Evolutionary conservation across 169 alveolate genomes (phyloP), one percentile per base, ranked within the genome.

Genomic region (Eimeria brunetti): DNA sequence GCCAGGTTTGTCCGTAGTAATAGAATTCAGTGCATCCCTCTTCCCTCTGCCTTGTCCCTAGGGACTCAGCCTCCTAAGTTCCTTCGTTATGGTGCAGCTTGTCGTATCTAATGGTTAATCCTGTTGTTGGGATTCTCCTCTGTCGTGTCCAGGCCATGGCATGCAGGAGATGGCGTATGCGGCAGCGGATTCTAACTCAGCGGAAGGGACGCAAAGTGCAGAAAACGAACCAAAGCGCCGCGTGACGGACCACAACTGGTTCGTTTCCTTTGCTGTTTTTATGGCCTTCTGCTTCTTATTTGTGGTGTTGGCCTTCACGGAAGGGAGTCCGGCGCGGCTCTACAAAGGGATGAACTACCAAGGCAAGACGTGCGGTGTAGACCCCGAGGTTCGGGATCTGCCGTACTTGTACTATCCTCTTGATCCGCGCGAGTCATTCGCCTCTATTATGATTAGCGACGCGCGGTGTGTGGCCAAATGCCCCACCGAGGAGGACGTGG

Each of bases 361-460:
- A 53, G 96, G 96, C 33, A 94, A 94, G 78, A 67, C 85, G 1
- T 94, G 96, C 92, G 96, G 96, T 20, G 95, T 78, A 38, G 96
- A 94, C 78, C 93, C 84, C 36, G 83, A 76, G 53, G 94, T 94
- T 27, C 60, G 85, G 27, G 93, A 78, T 30, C 53, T 84, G 69
- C 96, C 96, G 16, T 94, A 49, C 71, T 67, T 94, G 44, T 94
- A 78, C 91, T 86, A 46, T 56, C 96, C 96, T 0, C 94, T 94
- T 18, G 96, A 94, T 51, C 96, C 96, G 7, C 96, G 96, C 30
- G 94, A 85, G 41, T n/a, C 93, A 22, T 88, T 69, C 38, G 96
- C 94, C 44, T 69, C 89, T 27, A 78, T 94, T 41, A 81, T 86
- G 94, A 62, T 60, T 8, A 56, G 78, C 53, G 94, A 85, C 67